Percentiles rank a stretch among this genome's conserved stretches.
Evolutionary conservation across 2,329 filamentous ascomycete genomes (phyloP).

Genomic region (Graphilbum fragrans): DNA sequence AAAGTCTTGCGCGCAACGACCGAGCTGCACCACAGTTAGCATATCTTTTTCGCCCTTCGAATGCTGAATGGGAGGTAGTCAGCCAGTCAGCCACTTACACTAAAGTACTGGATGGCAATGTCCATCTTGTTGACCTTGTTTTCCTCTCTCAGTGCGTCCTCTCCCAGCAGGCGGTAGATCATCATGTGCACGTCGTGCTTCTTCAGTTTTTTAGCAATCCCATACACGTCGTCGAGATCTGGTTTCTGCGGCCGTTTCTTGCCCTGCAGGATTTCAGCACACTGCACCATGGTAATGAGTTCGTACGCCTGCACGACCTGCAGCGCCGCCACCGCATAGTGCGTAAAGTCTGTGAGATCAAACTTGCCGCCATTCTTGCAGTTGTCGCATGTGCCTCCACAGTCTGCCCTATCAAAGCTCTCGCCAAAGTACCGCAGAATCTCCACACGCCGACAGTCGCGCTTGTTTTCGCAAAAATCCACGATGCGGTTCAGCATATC

Average conservation of each 20-base stretch:
- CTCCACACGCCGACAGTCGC: slow-evolving; percentile 76
- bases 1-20: slow-evolving; percentile 28
- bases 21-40: slow-evolving; percentile 21
- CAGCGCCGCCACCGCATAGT: slow-evolving; percentile 60
- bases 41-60: too few species aligned
- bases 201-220: slow-evolving; percentile 56
- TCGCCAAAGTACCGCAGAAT: slow-evolving; percentile 94
- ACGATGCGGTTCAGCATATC: slow-evolving; percentile 78
- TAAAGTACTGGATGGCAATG: slow-evolving; percentile 65
- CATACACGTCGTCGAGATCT: slow-evolving; percentile 41
- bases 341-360: slow-evolving; percentile 63
- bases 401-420: slow-evolving; percentile 59
- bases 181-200: slow-evolving; percentile 71
- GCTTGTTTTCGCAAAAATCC: slow-evolving; percentile 79
- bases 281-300: slow-evolving; percentile 63
- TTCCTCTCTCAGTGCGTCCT: slow-evolving; percentile 61
- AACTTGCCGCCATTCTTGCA: slow-evolving; percentile 64
- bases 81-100: slow-evolving; percentile 39
- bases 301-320: slow-evolving; percentile 49
- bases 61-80: too few species aligned
- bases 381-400: slow-evolving; percentile 74
- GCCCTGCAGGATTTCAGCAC: slow-evolving; percentile 74
- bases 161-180: slow-evolving; percentile 63
- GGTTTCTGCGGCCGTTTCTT: slow-evolving; percentile 48
- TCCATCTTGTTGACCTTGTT: slow-evolving; percentile 51